Evolutionary conservation across 257 asterid genomes (phyloP).

Genomic region (Ballota nigra): DNA sequence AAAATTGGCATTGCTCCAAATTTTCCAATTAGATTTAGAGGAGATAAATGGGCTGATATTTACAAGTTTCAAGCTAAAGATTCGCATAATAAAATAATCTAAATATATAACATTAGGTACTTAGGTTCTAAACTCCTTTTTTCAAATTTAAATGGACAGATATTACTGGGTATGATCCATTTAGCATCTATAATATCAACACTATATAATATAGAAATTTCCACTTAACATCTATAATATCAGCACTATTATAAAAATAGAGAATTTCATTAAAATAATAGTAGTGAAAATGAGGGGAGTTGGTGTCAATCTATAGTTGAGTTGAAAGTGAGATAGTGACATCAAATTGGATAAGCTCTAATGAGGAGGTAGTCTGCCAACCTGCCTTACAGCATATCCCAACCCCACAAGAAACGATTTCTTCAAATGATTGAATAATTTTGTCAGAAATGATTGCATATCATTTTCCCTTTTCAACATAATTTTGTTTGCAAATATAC

Average conservation of each 20-base stretch:
- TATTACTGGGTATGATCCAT: neutral
- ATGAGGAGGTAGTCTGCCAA: neutral
- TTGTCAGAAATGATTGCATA: neutral
- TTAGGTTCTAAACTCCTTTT: too few relatives aligned
- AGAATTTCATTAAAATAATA: too few relatives aligned
- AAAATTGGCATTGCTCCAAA: neutral
- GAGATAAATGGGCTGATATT: neutral
- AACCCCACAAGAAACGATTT: neutral
- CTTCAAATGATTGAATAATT: neutral
- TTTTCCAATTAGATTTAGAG: too few relatives aligned
- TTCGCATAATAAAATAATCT: too few relatives aligned
- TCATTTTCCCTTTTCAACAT: neutral
- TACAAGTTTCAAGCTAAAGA: neutral
- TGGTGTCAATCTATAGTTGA: too few relatives aligned
- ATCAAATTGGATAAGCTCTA: slow-evolving; percentile 28
- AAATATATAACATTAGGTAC: too few relatives aligned
- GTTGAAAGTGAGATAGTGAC: slow-evolving; percentile 12
- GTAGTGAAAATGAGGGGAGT: too few relatives aligned
- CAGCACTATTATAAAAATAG: neutral
- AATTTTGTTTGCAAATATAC: neutral
- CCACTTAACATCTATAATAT: neutral
- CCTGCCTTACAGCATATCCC: neutral
- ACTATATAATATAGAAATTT: too few relatives aligned
- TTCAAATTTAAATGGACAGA: neutral
- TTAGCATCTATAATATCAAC: neutral